Evolutionary conservation across 306 rosid genomes (phyloP).

Genomic region (Medicago arabica): DNA sequence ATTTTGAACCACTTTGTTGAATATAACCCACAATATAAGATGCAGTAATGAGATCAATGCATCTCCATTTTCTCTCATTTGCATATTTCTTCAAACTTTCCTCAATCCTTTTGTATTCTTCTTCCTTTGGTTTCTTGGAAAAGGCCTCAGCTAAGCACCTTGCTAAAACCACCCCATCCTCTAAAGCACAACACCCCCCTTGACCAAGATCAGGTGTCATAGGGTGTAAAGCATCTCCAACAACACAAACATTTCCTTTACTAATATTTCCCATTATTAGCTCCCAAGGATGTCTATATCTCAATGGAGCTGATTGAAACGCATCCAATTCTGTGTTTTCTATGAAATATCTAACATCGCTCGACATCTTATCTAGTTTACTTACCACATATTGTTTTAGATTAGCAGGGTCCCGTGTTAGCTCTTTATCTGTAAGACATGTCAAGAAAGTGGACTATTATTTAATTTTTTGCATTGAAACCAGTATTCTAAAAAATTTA

Average conservation of each 20-base stretch:
- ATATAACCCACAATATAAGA: slow-evolving; percentile 58
- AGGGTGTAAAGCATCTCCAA: slow-evolving; percentile 75
- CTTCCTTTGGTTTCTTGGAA: slow-evolving; percentile 16
- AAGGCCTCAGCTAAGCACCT: slow-evolving; percentile 64
- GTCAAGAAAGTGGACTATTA: not conserved
- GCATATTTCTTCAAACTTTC: slow-evolving; percentile 66
- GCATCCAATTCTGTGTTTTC: slow-evolving; percentile 50
- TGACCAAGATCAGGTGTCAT: slow-evolving; percentile 75
- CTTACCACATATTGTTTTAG: slow-evolving; percentile 56
- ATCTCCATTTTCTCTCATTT: slow-evolving; percentile 70
- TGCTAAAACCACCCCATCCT: slow-evolving; percentile 70
- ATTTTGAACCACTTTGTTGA: slow-evolving; percentile 46
- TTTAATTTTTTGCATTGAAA: not conserved
- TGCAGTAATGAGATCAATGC: slow-evolving; percentile 54
- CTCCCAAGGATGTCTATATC: slow-evolving; percentile 72
- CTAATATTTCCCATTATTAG: slow-evolving; percentile 61
- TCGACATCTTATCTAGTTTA: slow-evolving; percentile 59
- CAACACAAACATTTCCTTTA: slow-evolving; percentile 74
- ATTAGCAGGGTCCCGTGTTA: slow-evolving; percentile 44
- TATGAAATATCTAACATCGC: slow-evolving; percentile 42
- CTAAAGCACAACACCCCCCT: slow-evolving; percentile 69
- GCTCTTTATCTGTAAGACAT: slow-evolving; percentile 52
- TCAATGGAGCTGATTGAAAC: slow-evolving; percentile 46
- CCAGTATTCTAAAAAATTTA: not conserved
- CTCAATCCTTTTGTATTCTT: slow-evolving; percentile 50